A percentile compares a stretch with the other conserved stretches of the same genome.
Conservation (phyloP, 768 basidiomycete species). For the Mrakia frigida region DNA sequence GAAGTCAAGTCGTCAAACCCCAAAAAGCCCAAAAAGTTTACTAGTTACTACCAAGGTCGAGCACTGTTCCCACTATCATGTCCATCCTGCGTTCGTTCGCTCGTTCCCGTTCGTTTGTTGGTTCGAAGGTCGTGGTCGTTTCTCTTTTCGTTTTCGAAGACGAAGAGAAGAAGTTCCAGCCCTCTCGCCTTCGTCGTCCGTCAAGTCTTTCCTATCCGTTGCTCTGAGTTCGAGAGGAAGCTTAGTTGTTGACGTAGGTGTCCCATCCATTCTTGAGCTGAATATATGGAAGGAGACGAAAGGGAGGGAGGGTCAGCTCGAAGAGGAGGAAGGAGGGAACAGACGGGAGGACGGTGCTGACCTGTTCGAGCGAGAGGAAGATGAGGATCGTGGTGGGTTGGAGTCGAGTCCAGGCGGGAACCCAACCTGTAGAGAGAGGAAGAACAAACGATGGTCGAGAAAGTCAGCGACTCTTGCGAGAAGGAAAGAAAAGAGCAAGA, state of each 20-base stretch:
- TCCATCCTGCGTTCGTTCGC: too few species aligned
- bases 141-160: too few species aligned
- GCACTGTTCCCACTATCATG: too few species aligned
- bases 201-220: neutral
- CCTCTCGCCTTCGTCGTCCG: too few species aligned
- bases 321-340: neutral
- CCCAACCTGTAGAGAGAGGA: conserved; percentile 29
- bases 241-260: conserved; percentile 26
- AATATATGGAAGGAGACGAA: conserved; percentile 37
- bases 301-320: too few species aligned
- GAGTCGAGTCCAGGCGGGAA: conserved; percentile 53
- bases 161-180: too few species aligned
- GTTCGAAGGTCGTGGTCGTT: too few species aligned
- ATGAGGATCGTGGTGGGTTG: conserved; percentile 53
- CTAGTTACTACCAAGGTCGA: too few species aligned
- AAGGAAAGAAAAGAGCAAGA: neutral
- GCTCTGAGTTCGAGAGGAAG: neutral
- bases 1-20: too few species aligned
- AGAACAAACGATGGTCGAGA: neutral
- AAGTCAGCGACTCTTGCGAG: neutral
- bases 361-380: conserved; percentile 39
- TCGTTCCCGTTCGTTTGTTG: too few species aligned
- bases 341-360: neutral
- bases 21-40: too few species aligned
- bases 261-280: conserved; percentile 38